phyloP scores from a whole-genome alignment of 2,329 filamentous ascomycete genomes.

The Metarhizium humberi region DNA sequence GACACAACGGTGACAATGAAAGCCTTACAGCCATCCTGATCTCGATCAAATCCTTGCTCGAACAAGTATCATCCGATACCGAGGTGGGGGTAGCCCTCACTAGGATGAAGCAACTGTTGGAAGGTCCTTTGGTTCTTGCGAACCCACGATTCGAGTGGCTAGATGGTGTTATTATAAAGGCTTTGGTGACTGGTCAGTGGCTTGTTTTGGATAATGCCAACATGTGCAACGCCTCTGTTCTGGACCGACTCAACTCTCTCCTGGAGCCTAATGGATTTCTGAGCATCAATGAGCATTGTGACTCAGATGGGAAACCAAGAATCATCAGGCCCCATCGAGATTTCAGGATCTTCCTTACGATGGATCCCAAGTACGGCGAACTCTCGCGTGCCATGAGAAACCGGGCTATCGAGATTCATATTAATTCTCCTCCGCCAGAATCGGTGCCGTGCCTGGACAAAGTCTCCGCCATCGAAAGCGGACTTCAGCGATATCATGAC shows the following conservation, averaged over 20 bases:
- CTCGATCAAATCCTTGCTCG: conserved; percentile 29
- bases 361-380: conserved; percentile 87
- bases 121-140: conserved; percentile 47
- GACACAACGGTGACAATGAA: conserved; percentile 26
- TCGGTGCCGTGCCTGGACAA: conserved; percentile 24
- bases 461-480: conserved; percentile 39
- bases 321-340: conserved; percentile 73
- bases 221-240: conserved; percentile 86
- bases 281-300: conserved; percentile 89
- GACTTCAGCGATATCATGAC: conserved; percentile 36
- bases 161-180: conserved; percentile 83
- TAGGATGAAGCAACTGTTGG: conserved; percentile 39
- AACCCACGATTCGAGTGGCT: conserved; percentile 91
- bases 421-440: conserved; percentile 39
- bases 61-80: conserved; percentile 32
- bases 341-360: conserved; percentile 88
- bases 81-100: conserved; percentile 37
- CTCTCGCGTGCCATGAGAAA: conserved; percentile 96
- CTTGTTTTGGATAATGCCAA: conserved; percentile 95
- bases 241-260: conserved; percentile 89
- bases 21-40: conserved; percentile 27
- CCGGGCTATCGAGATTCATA: conserved; percentile 79
- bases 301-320: conserved; percentile 68
- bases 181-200: conserved; percentile 80
- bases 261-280: conserved; percentile 83